Evolutionary conservation across 1,139 yeast species (phyloP), one percentile per base, ranked within the genome.

Genomic region (Yamadazyma sp.): DNA sequence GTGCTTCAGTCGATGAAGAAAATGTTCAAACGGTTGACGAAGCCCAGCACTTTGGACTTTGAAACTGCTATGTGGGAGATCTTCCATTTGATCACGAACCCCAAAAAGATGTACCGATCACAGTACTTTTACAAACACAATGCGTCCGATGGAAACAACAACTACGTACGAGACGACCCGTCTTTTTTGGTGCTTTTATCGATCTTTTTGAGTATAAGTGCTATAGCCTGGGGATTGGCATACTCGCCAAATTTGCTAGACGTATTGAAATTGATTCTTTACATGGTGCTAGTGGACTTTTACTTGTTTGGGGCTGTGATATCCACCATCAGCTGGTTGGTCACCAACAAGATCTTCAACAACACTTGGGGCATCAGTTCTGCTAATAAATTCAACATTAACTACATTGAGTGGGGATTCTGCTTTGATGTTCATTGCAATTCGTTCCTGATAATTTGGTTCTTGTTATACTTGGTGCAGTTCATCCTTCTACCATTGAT

Each of bases 1-100:
- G 15, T 37, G 6, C 14, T 35, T 15, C 47, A 50, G 31, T 50
- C 48, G 31, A 27, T 59, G 15, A 56, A 55, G 43, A 56, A 52
- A 33, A 67, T 70, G 70, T 40, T 60, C 31, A 58, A 59, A 39
- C 53, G 77, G 32, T 46, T 87, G 33, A 69, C 85, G 51, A 80
- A 82, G 49, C 94, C 96, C 4, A 85, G 82, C 9, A 83, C 95
- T 0, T 69, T 89, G 38, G 96, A 89, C 62, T 86, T 88, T 53
- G 97, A 89, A 59, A 86, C 95, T 2, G 96, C 97, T 13, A 74
- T 82, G 44, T 89, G 96, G 96, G 97, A 89, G 57, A 82, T 88
- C 59, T 69, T 85, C 48, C 78, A 87, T 52, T 64, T 89, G 40
- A 70, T 89, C 17, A 66, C 80, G 29, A 78, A 83, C 33, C 97